Base-by-base conservation (phyloP, 768 basidiomycete genomes). In the Pisolithus albus region DNA sequence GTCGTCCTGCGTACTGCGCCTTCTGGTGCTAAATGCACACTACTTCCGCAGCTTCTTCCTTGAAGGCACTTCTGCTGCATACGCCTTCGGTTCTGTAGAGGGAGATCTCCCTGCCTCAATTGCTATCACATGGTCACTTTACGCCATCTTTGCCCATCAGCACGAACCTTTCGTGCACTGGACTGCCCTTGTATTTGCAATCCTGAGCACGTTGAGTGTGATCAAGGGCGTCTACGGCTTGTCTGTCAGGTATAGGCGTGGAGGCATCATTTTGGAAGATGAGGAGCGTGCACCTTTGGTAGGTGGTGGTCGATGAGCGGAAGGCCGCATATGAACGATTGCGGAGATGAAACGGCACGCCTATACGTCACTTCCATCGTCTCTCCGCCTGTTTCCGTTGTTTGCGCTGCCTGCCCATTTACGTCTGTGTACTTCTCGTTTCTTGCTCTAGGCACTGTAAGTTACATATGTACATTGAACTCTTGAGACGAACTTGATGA, bases 81-180 rank as follows among this genome's bases (percentile, higher is more conserved):
- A 99, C 67, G 90, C 94, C 36, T 95, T 95, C 78, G 87, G 89
- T 19, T 83, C 84, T 11, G 72, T 80, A 2, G 89, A 94, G 66
- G 95, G 95, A 52, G 96, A 98, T 64, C 77, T 97, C 23, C 90
- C 93, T 3, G 96, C 90, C 2, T 85, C 91, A 21, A 80, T 93
- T 58, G 92, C 88, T 55, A 92, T 97, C 63, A 82, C 84, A 39
- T 95, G 89, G 88, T 84, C 88, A n/a, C 77, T 99, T 28, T 94
- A 86, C 72, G 94, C 88, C 41, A 92, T 98, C 72, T 97, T 89
- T 61, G 82, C 78, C 24, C 80, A 88, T 63, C 83, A 93, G 69
- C 72, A 55, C 24, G 69, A 73, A 36, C 52, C 60, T 30, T 94
- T 97, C 72, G 83, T 97, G 58, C 92, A 94, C 70, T 98, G 92